Conservation (phyloP, 2,329 filamentous ascomycete genomes). For the Dichotomopilus funicola region DNA sequence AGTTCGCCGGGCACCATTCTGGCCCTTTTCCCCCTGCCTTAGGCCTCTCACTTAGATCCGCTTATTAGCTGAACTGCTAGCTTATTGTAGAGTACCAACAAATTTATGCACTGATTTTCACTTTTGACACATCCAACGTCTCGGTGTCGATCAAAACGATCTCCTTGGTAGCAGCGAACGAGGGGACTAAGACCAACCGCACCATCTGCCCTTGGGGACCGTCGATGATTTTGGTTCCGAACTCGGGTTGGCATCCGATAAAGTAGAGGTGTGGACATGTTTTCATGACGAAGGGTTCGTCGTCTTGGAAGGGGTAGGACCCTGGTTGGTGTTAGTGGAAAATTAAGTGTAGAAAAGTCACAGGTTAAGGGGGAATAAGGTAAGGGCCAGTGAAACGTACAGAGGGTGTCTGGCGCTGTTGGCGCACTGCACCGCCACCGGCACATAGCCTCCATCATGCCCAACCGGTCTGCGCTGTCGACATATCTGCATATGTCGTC, state of each 20-base stretch:
- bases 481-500: constrained; percentile 93
- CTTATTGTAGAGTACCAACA: too few relatives aligned
- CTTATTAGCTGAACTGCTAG: too few relatives aligned
- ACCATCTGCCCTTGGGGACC: constrained; percentile 64
- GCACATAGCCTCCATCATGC: constrained; percentile 91
- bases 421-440: constrained; percentile 87
- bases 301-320: constrained; percentile 93
- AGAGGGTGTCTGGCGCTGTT: constrained; percentile 91
- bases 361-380: neutral
- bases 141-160: constrained; percentile 80
- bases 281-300: constrained; percentile 83
- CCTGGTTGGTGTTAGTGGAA: constrained; percentile 42
- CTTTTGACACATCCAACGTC: constrained; percentile 68
- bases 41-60: too few relatives aligned
- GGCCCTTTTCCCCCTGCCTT: too few relatives aligned
- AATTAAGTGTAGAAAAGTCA: neutral
- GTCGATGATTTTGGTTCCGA: constrained; percentile 64
- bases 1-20: too few relatives aligned
- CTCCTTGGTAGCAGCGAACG: constrained; percentile 70
- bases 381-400: constrained; percentile 46
- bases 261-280: constrained; percentile 88
- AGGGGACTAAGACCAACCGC: constrained; percentile 74
- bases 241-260: constrained; percentile 74
- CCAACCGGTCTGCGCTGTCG: constrained; percentile 66
- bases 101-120: constrained; percentile 43